Evolutionary conservation across 768 basidiomycete genomes (phyloP).

Genomic region (Scleroderma citrinum): DNA sequence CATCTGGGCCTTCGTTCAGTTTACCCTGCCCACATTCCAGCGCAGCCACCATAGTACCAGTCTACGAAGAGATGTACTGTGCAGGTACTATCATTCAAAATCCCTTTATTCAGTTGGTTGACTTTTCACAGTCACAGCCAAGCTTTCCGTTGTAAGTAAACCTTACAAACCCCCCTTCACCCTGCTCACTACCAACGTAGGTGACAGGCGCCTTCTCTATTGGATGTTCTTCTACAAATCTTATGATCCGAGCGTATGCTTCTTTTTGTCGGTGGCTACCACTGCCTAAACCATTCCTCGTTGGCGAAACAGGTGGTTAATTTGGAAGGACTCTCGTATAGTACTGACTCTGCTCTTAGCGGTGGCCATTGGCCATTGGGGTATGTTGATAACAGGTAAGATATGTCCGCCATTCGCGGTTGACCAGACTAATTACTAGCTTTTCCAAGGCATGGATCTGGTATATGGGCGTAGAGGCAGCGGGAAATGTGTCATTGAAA

Average conservation of each 20-base stretch:
- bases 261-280: not conserved
- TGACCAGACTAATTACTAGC: not conserved
- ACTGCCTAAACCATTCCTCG: not conserved
- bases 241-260: slow-evolving; percentile 26
- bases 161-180: too few species aligned
- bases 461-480: not conserved
- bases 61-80: slow-evolving; percentile 1
- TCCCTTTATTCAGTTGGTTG: not conserved
- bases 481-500: slow-evolving; percentile 2
- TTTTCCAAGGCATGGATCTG: slow-evolving; percentile 10
- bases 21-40: slow-evolving; percentile 1
- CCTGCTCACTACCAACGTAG: slow-evolving; percentile 4
- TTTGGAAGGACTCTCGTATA: slow-evolving; percentile 16
- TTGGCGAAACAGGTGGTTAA: slow-evolving; percentile 19
- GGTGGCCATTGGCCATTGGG: slow-evolving; percentile 18
- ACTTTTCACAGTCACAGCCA: slow-evolving; percentile 3
- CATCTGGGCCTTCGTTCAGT: not conserved
- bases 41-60: not conserved
- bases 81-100: slow-evolving; percentile 5
- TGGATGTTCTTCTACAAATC: slow-evolving; percentile 17
- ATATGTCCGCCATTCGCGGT: not conserved
- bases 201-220: slow-evolving; percentile 9
- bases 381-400: slow-evolving; percentile 12
- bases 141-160: slow-evolving; percentile 10
- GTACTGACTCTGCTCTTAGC: slow-evolving; percentile 13